These are phyloP conservation scores for Ciborinia camelliae DNA, from an alignment of 2,329 filamentous ascomycete genomes.

Conservation along the genomic window DNA sequence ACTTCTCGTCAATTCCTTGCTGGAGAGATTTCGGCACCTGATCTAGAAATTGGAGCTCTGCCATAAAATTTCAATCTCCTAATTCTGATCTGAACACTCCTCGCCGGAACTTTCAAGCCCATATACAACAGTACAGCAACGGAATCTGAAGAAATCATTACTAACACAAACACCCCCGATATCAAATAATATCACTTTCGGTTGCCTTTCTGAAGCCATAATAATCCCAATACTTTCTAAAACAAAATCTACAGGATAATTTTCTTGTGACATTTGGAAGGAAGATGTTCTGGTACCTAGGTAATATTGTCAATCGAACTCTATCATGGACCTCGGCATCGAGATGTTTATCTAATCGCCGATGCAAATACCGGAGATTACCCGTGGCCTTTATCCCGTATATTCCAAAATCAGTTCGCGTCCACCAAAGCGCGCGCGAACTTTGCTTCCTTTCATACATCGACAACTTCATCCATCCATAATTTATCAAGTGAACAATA, in stretches of 20 bases:
- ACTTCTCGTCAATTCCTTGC: background rate
- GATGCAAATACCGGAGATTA: background rate
- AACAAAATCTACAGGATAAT: slow-evolving; percentile 34
- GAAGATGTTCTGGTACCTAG: slow-evolving; percentile 3
- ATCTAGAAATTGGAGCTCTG: background rate
- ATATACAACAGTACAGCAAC: background rate
- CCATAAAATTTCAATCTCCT: background rate
- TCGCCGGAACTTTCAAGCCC: background rate
- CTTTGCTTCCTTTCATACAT: background rate
- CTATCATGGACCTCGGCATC: slow-evolving; percentile 12
- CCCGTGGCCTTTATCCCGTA: background rate
- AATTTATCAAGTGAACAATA: background rate
- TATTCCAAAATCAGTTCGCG: background rate
- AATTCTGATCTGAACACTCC: background rate
- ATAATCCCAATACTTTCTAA: slow-evolving; percentile 34
- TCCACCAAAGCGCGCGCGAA: background rate
- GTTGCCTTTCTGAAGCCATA: slow-evolving; percentile 48
- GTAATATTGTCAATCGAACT: background rate
- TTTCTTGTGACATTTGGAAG: slow-evolving; percentile 34
- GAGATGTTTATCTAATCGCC: background rate
- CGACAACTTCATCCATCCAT: background rate
- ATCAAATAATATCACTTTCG: slow-evolving; percentile 72
- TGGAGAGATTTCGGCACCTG: fast-evolving
- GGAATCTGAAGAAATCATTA: slow-evolving; percentile 33
- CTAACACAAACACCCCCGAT: slow-evolving; percentile 96